A percentile compares a stretch with the other conserved stretches of the same genome.
Conservation (phyloP, 164 flowering plant genomes). For the Berberis thunbergii region DNA sequence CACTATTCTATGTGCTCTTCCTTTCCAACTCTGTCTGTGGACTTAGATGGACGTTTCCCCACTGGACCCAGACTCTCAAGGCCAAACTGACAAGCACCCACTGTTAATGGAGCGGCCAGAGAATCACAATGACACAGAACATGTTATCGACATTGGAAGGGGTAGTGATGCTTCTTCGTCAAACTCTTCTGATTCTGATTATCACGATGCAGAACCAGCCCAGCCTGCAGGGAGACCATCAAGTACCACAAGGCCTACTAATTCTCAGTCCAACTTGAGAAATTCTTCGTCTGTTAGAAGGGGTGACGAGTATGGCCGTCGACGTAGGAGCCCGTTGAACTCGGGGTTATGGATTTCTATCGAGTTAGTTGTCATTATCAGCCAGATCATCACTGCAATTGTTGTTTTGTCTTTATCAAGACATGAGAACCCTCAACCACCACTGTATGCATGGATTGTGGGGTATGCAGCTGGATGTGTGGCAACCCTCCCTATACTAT, state of each 20-base stretch:
- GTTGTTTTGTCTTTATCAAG: slow-evolving; percentile 36
- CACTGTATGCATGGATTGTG: slow-evolving; percentile 47
- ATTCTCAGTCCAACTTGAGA: slow-evolving; percentile 28
- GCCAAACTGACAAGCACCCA: slow-evolving; percentile 31
- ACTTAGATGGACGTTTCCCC: slow-evolving; percentile 59
- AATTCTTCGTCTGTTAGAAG: slow-evolving; percentile 41
- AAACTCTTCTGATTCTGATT: slow-evolving; percentile 28
- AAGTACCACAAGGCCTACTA: slow-evolving; percentile 17
- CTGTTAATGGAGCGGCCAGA: slow-evolving; percentile 64
- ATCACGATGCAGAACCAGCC: slow-evolving; percentile 17
- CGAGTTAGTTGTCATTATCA: slow-evolving; percentile 50
- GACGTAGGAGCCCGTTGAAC: slow-evolving; percentile 65
- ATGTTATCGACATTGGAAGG: slow-evolving; percentile 59
- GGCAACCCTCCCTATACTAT: slow-evolving; percentile 55
- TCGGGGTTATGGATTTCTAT: slow-evolving; percentile 78
- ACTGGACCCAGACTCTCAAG: slow-evolving; percentile 32
- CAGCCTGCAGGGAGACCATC: slow-evolving; percentile 39
- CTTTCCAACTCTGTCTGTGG: slow-evolving; percentile 16
- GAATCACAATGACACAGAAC: slow-evolving; percentile 29
- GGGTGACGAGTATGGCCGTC: slow-evolving; percentile 49
- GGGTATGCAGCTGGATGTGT: slow-evolving; percentile 54
- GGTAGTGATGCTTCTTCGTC: slow-evolving; percentile 40
- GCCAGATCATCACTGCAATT: slow-evolving; percentile 60
- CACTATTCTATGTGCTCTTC: slow-evolving; percentile 38
- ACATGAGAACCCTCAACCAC: slow-evolving; percentile 41